Evolutionary conservation across 2,329 filamentous ascomycete genomes (phyloP).

Genomic region (Colletotrichum plurivorum): DNA sequence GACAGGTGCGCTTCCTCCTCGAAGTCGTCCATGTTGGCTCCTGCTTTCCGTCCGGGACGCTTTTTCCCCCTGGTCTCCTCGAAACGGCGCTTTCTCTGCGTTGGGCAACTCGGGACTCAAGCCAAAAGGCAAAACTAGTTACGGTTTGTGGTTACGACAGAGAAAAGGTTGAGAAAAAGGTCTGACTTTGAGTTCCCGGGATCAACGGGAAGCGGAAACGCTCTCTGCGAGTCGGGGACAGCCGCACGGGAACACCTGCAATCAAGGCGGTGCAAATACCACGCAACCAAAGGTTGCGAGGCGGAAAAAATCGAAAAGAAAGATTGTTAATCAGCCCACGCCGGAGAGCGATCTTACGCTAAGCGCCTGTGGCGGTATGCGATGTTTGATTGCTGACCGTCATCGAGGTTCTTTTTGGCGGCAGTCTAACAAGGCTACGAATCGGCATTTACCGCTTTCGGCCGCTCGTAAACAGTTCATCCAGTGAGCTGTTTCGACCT

Average conservation of each 20-base stretch:
- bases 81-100: not conserved
- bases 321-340: no score
- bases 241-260: not conserved
- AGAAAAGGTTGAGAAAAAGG: not conserved
- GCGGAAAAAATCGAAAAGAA: no score
- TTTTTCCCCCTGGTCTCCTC: not conserved
- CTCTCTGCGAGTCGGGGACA: not conserved
- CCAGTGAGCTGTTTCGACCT: not conserved
- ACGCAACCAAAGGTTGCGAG: not conserved
- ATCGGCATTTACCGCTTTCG: not conserved
- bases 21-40: not conserved
- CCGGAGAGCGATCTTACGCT: not conserved
- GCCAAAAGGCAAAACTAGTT: no score
- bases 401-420: not conserved
- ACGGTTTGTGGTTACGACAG: not conserved
- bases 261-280: not conserved
- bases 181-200: not conserved
- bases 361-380: not conserved
- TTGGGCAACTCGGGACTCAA: not conserved
- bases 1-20: not conserved
- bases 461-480: not conserved
- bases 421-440: not conserved
- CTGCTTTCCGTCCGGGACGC: not conserved
- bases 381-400: slow-evolving; percentile 1
- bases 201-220: not conserved